A percentile compares a stretch with the other conserved stretches of the same genome.
Evolutionary conservation across 163 green algal genomes (phyloP).

Genomic region (Scenedesmus sp.): DNA sequence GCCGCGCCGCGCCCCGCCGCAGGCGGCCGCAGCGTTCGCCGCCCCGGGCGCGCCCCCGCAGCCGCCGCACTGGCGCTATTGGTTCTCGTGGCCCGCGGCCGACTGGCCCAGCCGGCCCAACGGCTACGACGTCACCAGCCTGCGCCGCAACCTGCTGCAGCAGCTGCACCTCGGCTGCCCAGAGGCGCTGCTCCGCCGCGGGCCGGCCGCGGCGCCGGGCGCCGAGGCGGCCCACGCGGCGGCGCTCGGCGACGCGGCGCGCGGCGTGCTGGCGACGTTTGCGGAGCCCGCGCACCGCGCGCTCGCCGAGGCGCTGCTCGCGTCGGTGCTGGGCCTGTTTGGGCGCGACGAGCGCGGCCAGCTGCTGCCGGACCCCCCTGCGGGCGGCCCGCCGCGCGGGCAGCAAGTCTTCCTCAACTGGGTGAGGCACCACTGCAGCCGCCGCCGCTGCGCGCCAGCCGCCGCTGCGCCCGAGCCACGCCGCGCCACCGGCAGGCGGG

Average conservation of each 20-base stretch:
- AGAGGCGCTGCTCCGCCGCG: too few species aligned
- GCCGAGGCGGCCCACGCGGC: not conserved
- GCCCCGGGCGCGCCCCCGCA: too few species aligned
- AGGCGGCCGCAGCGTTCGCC: too few species aligned
- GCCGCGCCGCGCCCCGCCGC: too few species aligned
- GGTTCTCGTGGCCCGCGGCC: not conserved
- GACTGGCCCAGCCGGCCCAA: conserved; percentile 1
- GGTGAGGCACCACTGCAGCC: too few species aligned
- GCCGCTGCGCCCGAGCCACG: too few species aligned
- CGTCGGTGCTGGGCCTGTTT: not conserved
- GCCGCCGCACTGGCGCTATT: conserved; percentile 28
- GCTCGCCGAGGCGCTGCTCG: not conserved
- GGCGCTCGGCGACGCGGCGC: not conserved
- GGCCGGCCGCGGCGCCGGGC: too few species aligned
- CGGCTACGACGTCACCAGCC: conserved; percentile 17
- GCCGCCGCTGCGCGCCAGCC: too few species aligned
- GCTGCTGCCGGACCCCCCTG: too few species aligned
- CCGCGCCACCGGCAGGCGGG: too few species aligned
- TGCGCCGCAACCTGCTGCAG: conserved; percentile 21
- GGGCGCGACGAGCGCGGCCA: too few species aligned
- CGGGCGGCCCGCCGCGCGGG: too few species aligned
- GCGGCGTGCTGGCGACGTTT: not conserved
- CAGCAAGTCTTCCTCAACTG: conserved; percentile 31
- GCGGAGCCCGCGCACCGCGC: not conserved
- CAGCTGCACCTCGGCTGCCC: conserved; percentile 1